A percentile compares a stretch with the other conserved stretches of the same genome.
Conservation (phyloP, 345 rosid genomes). For the Salix koriyanagi region DNA sequence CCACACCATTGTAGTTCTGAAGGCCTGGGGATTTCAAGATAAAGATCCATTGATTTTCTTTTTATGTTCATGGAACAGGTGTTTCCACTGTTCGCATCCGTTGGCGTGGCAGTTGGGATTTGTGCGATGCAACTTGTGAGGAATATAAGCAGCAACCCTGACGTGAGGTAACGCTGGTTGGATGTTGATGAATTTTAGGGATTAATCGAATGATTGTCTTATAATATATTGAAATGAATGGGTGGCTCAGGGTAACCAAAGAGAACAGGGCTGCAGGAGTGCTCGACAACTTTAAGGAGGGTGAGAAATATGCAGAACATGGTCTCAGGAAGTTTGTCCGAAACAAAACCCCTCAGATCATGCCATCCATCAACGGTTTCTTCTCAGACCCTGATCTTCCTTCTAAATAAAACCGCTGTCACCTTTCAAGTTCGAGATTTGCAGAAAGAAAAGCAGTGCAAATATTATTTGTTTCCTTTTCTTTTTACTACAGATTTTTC, state of each 20-base stretch:
- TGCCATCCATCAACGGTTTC: conserved; percentile 59
- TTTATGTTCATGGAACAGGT: conserved; percentile 24
- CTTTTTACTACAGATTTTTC: too few relatives aligned
- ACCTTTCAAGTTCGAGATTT: background rate
- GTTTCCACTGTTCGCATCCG: conserved; percentile 52
- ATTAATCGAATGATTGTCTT: too few relatives aligned
- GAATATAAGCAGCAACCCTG: conserved; percentile 51
- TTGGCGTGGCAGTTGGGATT: conserved; percentile 54
- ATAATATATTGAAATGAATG: background rate
- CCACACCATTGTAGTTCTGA: too few relatives aligned
- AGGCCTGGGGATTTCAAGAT: background rate
- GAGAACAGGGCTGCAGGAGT: conserved; percentile 56
- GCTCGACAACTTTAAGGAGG: conserved; percentile 51
- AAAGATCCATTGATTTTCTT: background rate
- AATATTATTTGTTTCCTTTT: background rate
- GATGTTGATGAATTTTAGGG: background rate
- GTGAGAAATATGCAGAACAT: conserved; percentile 54
- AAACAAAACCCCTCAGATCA: conserved; percentile 39
- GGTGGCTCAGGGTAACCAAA: conserved; percentile 27
- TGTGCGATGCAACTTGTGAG: conserved; percentile 53
- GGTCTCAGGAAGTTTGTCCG: conserved; percentile 45
- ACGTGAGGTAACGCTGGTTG: conserved; percentile 42
- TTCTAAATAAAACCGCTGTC: background rate
- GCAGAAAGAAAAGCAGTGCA: background rate
- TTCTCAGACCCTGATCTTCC: conserved; percentile 50